phyloP scores from a whole-genome alignment of 2,329 filamentous ascomycete species.

The Hortaea werneckii region DNA sequence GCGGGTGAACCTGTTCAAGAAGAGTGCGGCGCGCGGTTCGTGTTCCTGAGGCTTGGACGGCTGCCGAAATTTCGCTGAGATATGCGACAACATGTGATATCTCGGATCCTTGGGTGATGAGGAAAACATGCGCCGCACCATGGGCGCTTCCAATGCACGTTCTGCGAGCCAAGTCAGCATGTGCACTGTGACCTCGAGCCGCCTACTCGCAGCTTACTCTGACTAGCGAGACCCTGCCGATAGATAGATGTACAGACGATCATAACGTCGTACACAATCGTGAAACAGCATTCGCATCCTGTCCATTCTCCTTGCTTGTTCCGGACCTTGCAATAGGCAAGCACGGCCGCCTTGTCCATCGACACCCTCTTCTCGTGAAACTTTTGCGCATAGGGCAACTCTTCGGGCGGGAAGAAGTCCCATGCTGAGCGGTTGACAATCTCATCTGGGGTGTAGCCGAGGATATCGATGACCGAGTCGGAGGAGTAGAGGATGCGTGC shows the following conservation, averaged over 20 bases:
- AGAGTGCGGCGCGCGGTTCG: constrained; percentile 73
- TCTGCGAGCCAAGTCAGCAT: constrained; percentile 39
- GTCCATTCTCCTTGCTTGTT: constrained; percentile 62
- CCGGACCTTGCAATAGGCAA: constrained; percentile 67
- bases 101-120: constrained; percentile 73
- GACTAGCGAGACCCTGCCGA: constrained; percentile 54
- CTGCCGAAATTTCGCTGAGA: constrained; percentile 66
- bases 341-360: constrained; percentile 74
- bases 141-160: constrained; percentile 64
- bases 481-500: constrained; percentile 76
- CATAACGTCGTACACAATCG: constrained; percentile 76
- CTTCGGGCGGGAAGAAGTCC: constrained; percentile 77
- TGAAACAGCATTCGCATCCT: constrained; percentile 81
- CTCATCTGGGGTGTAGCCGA: constrained; percentile 68
- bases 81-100: constrained; percentile 80
- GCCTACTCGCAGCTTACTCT: constrained; percentile 49
- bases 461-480: constrained; percentile 71
- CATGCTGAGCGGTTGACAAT: constrained; percentile 68
- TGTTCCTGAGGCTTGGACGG: constrained; percentile 48
- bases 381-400: constrained; percentile 62
- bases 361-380: constrained; percentile 63
- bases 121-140: constrained; percentile 69
- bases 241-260: constrained; percentile 79
- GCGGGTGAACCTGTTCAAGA: constrained; percentile 76
- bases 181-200: background rate